Evolutionary conservation across 2,329 filamentous ascomycete genomes (phyloP), one percentile per base, ranked within the genome.

Genomic region (Lecanicillium sp.): DNA sequence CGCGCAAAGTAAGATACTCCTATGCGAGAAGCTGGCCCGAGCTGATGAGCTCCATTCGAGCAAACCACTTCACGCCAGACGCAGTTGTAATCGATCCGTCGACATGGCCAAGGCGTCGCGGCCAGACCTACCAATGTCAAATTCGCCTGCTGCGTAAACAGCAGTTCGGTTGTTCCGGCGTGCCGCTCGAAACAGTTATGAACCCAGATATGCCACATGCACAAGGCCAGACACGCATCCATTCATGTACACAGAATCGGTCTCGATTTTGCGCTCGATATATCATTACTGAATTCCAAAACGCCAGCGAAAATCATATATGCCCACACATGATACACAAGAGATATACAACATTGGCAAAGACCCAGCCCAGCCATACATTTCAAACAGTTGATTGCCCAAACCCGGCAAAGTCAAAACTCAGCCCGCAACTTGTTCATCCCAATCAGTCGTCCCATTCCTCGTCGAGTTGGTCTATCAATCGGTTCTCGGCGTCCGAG

Each of bases 381-480:
- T 24, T 24, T 17, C 17, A 32, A 39, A 14, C 19, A n/a, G n/a
- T n/a, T n/a, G n/a, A 39, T 19, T 20, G 4, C 15, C 14, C 30
- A 24, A 38, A 24, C 14, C 14, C 29, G 15, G 44, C 35, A 17
- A 1, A 17, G 27, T n/a, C 11, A 40, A 23, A 35, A 21, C 20
- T 4, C 21, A 23, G 5, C 12, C 14, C 19, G 35, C 20, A 32
- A 20, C 33, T 36, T 9, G 17, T 36, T 20, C 21, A 24, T 2
- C 17, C 17, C 19, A 32, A 4, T 48, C 59, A 83, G 54, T 95
- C 90, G 58, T 96, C 90, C 91, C 91, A 97, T 63, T 96, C 90
- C 65, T 97, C 91, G 60, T 97, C 93, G 51, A 96, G 74, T 66
- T 96, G 89, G 65, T 97, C 91, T 64, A 98, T 97, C 58, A 97